Evolutionary conservation across 2,329 filamentous ascomycete genomes (phyloP).

Genomic region (Bipolaris cookei): DNA sequence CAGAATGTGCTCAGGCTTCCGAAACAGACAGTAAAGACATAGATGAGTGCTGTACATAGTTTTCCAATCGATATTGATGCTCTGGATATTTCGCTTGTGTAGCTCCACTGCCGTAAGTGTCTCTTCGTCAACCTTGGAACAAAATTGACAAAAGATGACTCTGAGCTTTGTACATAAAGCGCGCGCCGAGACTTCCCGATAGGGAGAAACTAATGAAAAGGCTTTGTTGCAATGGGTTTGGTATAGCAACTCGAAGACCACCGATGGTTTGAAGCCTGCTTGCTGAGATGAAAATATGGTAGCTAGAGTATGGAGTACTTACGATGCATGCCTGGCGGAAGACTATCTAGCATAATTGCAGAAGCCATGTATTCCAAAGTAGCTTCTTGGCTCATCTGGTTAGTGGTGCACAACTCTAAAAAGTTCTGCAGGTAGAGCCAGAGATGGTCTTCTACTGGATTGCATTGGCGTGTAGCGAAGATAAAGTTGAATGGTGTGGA

Average conservation of each 20-base stretch:
- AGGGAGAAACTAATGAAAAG: neutral
- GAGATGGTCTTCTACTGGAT: conserved; percentile 14
- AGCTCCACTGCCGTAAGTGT: conserved; percentile 8
- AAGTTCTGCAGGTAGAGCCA: conserved; percentile 9
- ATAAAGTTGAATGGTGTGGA: conserved; percentile 13
- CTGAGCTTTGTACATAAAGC: conserved; percentile 6
- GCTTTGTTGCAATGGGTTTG: conserved; percentile 7
- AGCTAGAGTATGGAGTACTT: conserved; percentile 16
- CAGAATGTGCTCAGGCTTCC: conserved; percentile 18
- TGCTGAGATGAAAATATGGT: neutral
- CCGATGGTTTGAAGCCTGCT: conserved; percentile 7
- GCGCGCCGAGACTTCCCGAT: neutral
- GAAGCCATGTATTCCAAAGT: conserved; percentile 12
- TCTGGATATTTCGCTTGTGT: conserved; percentile 11
- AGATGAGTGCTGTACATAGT: conserved; percentile 12
- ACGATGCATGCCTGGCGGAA: conserved; percentile 15
- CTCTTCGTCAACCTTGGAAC: conserved; percentile 3
- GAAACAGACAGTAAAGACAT: conserved; percentile 17
- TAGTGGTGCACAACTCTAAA: conserved; percentile 7
- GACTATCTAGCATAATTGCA: conserved; percentile 12
- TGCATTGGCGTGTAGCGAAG: conserved; percentile 7
- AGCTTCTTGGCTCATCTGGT: conserved; percentile 9
- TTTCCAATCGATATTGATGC: conserved; percentile 14
- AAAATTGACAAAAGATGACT: conserved; percentile 1
- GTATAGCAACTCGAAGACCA: conserved; percentile 8